Evolutionary conservation across 352 stramenopile genomes (phyloP).

Genomic region (Phytophthora lateralis): DNA sequence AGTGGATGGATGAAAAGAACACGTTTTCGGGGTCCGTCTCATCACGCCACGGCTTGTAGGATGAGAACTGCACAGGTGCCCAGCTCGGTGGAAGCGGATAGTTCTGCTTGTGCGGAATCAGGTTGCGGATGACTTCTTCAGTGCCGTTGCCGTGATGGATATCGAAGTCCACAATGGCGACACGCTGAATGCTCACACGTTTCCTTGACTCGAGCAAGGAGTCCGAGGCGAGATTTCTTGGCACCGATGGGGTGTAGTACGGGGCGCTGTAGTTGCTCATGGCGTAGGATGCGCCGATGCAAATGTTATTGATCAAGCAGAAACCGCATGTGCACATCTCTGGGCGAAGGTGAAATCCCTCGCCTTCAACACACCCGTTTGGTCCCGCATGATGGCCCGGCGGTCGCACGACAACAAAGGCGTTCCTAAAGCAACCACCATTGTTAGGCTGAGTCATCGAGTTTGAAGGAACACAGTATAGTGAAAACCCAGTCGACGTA

Average conservation of each 20-base stretch:
- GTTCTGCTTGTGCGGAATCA: conserved; percentile 63
- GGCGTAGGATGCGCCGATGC: conserved; percentile 62
- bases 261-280: conserved; percentile 52
- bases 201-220: conserved; percentile 11
- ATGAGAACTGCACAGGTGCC: conserved; percentile 59
- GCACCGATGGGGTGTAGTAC: conserved; percentile 38
- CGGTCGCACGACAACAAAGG: conserved; percentile 63
- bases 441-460: conserved; percentile 2
- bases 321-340: conserved; percentile 73
- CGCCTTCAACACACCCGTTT: conserved; percentile 62
- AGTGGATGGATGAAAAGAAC: conserved; percentile 68
- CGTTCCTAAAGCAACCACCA: conserved; percentile 43
- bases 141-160: conserved; percentile 75
- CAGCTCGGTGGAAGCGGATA: conserved; percentile 70
- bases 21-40: conserved; percentile 67
- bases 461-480: background rate
- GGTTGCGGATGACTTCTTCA: conserved; percentile 67
- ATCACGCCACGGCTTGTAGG: conserved; percentile 75
- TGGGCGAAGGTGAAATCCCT: conserved; percentile 53
- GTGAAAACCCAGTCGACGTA: conserved; percentile 25
- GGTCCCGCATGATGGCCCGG: conserved; percentile 66
- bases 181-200: conserved; percentile 37
- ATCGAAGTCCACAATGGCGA: conserved; percentile 76
- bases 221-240: background rate
- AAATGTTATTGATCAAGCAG: conserved; percentile 76